Percentiles rank a stretch among this genome's conserved stretches.
Conservation (phyloP, 2,329 filamentous ascomycete genomes). For the Exophiala sp. region DNA sequence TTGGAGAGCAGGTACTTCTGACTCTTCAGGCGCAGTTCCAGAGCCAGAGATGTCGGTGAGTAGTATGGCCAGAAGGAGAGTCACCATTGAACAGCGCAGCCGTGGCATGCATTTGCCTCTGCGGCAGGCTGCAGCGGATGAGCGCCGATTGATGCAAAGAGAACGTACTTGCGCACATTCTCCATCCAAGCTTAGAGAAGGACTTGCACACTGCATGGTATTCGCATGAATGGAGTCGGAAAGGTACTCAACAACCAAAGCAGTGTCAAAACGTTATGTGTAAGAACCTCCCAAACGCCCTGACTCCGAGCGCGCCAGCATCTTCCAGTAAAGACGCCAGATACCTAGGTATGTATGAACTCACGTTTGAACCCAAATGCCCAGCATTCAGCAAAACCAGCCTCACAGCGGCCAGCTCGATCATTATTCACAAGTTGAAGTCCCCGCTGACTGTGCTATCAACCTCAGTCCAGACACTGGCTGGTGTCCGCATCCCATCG, state of each 20-base stretch:
- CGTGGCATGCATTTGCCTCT: neutral
- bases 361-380: neutral
- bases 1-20: neutral
- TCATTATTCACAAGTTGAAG: slow-evolving; percentile 12
- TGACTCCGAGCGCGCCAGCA: no score
- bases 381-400: neutral
- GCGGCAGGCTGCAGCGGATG: neutral
- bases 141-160: neutral
- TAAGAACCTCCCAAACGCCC: no score
- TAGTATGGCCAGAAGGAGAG: slow-evolving; percentile 1
- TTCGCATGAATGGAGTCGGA: no score
- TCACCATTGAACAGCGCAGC: neutral
- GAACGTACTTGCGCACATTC: neutral
- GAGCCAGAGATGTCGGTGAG: neutral
- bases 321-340: no score
- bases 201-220: no score
- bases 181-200: no score
- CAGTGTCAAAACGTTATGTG: no score
- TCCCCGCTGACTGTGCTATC: slow-evolving; percentile 32
- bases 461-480: slow-evolving; percentile 33
- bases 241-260: no score
- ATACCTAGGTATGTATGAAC: no score
- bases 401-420: neutral
- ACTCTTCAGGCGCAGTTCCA: neutral
- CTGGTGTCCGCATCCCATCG: slow-evolving; percentile 31